phyloP scores from a whole-genome alignment of 2,329 filamentous ascomycete genomes.

The Penicillium sp. region DNA sequence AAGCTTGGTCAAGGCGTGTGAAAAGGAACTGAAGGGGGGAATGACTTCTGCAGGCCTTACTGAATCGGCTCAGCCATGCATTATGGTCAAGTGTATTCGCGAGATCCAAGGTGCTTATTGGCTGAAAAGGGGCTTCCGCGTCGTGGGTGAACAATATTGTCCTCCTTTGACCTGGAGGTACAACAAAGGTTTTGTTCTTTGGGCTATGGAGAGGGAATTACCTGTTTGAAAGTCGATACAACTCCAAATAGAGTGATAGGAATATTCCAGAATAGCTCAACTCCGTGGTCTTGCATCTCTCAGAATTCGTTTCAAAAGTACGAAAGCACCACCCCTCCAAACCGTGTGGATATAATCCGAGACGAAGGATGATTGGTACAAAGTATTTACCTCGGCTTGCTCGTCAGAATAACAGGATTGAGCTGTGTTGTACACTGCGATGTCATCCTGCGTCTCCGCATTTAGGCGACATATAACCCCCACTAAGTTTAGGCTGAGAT shows the following conservation, averaged over 20 bases:
- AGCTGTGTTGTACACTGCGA: neutral
- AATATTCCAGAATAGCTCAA: neutral
- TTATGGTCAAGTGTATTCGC: neutral
- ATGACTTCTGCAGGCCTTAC: neutral
- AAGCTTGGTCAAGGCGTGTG: neutral
- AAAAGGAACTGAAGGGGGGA: neutral
- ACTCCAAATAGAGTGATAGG: neutral
- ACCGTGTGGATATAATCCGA: too few species aligned
- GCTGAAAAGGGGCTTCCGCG: neutral
- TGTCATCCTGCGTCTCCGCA: neutral
- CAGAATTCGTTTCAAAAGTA: neutral
- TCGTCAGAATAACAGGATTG: neutral
- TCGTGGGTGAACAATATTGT: neutral
- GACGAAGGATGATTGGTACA: neutral
- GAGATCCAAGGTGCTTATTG: neutral
- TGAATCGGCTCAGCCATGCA: too few species aligned
- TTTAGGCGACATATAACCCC: neutral
- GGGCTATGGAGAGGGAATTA: neutral
- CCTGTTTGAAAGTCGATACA: neutral
- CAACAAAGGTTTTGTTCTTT: neutral
- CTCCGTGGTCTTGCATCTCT: neutral
- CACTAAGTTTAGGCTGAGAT: neutral
- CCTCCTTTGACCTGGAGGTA: neutral
- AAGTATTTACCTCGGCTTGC: neutral
- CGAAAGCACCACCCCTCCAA: neutral